Evolutionary conservation across 2,329 filamentous ascomycete genomes (phyloP).

Genomic region (Penicillium expansum): DNA sequence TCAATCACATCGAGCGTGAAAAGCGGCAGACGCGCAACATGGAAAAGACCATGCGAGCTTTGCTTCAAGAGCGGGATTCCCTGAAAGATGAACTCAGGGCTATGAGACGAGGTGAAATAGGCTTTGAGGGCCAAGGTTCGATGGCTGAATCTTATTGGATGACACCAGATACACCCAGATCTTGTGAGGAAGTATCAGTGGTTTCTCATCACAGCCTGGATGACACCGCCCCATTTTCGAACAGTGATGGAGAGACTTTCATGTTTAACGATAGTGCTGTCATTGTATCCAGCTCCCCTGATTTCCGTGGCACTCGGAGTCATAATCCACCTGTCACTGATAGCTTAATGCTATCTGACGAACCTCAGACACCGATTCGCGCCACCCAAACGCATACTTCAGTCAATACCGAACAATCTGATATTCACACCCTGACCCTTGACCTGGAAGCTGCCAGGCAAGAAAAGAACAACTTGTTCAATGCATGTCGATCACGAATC

Average conservation of each 20-base stretch:
- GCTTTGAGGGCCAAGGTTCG: slow-evolving; percentile 4
- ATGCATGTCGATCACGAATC: slow-evolving; percentile 37
- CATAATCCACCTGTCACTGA: slow-evolving; percentile 14
- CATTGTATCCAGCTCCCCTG: slow-evolving; percentile 34
- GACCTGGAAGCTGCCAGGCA: slow-evolving; percentile 41
- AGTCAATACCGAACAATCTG: slow-evolving; percentile 20
- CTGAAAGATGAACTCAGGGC: slow-evolving; percentile 29
- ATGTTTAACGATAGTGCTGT: slow-evolving; percentile 32
- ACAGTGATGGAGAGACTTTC: slow-evolving; percentile 26
- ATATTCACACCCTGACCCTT: slow-evolving; percentile 31
- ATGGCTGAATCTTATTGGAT: slow-evolving; percentile 20
- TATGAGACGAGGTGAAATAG: slow-evolving; percentile 14
- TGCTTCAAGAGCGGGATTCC: slow-evolving; percentile 30
- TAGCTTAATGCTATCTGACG: slow-evolving; percentile 18
- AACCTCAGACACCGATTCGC: neutral
- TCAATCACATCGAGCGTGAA: slow-evolving; percentile 45
- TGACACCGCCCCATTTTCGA: neutral
- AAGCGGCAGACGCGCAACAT: slow-evolving; percentile 31
- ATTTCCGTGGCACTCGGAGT: slow-evolving; percentile 22
- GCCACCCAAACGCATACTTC: neutral
- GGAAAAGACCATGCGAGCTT: slow-evolving; percentile 24
- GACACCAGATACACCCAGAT: slow-evolving; percentile 17
- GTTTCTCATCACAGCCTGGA: slow-evolving; percentile 7
- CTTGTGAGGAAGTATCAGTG: slow-evolving; percentile 22
- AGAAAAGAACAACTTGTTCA: slow-evolving; percentile 42